Evolutionary conservation across 768 basidiomycete genomes (phyloP), one percentile per base, ranked within the genome.

Genomic region (Phanerochaete sordida): DNA sequence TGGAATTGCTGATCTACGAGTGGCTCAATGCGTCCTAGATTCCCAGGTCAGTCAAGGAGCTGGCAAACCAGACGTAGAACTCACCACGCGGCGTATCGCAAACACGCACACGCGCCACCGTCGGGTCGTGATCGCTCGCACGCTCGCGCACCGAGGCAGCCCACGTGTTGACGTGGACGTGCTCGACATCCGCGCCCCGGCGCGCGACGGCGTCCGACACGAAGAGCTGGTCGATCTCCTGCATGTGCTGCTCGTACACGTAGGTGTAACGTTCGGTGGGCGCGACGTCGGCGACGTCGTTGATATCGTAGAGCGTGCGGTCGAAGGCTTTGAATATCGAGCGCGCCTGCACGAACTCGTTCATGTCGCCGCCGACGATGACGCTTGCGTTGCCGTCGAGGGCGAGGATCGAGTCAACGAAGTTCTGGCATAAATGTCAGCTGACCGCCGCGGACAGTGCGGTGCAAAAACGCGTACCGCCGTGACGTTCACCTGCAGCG

Each of bases 121-220:
- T 81, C 33, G 85, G 85, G 70, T 87, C 85, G 62, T 87, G 84
- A 66, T 86, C 84, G 59, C 83, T 84, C 43, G 79, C 74, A 15
- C 83, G 74, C 28, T 66, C 73, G 24, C 71, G 69, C 9, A 77
- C 62, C 3, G 73, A 73, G 19, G 75, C 66, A 12, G 81, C 74
- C 83, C 83, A 85, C 56, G 80, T 84, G 64, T 86, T 86, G 26
- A 84, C 77, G 68, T 86, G 85, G 24, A 86, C 75, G 61, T 86
- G 84, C 62, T 87, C 81, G 39, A 81, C 79, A 57, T 79, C 69
- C 12, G 75, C 74, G 9, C 74, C 73, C n/a, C 80, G 72, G 31
- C 59, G 51, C 46, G 70, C 73, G 37, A 87, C 68, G 7, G 79
- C 77, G 19, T 72, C 64, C 6, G 81, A 83, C 52, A 86, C 69